Evolutionary conservation across 148 eudicot genomes (phyloP).

Genomic region (Vaccinium darrowii): DNA sequence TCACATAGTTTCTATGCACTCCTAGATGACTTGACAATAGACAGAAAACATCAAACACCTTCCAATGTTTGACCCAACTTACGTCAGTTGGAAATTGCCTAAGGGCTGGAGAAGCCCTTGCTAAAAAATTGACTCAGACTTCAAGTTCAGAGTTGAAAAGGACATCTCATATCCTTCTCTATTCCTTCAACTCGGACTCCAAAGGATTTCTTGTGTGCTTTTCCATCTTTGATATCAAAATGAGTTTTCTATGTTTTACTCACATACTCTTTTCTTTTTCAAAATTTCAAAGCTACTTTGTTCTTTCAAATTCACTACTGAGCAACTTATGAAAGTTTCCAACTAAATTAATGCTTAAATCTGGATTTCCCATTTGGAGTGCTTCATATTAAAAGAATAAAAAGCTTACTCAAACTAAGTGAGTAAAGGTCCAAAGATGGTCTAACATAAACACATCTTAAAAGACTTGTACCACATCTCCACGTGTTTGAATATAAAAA

Average conservation of each 20-base stretch:
- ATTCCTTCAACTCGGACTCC: background rate
- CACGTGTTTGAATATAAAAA: background rate
- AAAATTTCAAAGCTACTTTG: background rate
- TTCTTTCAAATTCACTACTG: background rate
- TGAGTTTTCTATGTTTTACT: background rate
- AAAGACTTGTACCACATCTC: background rate
- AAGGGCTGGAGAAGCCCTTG: background rate
- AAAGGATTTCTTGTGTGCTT: background rate
- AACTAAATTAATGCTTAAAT: background rate
- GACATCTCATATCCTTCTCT: background rate
- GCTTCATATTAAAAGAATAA: background rate
- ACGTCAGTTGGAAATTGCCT: background rate
- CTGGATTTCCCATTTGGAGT: background rate
- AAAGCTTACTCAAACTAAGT: background rate
- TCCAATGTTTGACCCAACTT: background rate
- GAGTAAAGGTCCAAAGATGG: background rate
- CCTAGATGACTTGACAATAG: background rate
- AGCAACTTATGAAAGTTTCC: background rate
- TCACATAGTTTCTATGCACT: background rate
- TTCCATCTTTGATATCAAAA: background rate
- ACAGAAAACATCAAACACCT: background rate
- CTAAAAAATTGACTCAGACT: background rate
- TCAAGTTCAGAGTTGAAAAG: background rate
- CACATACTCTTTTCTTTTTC: background rate
- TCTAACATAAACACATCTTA: background rate